Percentiles rank a stretch among this genome's conserved stretches.
Evolutionary conservation across 2,329 filamentous ascomycete species (phyloP).

Genomic region (Microascus cirrosus): DNA sequence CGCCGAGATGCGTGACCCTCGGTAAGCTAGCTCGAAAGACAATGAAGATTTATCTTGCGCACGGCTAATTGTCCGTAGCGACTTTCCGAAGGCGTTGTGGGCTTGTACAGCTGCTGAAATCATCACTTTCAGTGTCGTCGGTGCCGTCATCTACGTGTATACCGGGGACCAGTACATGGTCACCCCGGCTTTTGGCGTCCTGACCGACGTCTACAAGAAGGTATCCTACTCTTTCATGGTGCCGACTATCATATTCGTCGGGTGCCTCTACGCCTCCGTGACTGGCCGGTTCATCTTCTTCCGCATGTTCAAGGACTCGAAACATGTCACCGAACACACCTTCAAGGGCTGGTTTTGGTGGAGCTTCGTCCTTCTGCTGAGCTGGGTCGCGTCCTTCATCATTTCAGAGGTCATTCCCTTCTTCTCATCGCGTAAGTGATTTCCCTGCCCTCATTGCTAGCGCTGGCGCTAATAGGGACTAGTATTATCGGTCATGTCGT

Average conservation of each 20-base stretch:
- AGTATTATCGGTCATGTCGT: constrained; percentile 64
- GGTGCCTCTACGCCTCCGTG: constrained; percentile 82
- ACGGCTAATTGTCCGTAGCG: constrained; percentile 27
- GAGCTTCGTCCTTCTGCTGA: constrained; percentile 56
- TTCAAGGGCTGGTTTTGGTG: constrained; percentile 70
- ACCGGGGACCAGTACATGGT: constrained; percentile 85
- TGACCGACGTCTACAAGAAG: constrained; percentile 74
- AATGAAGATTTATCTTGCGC: too few species aligned
- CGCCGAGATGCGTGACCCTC: constrained; percentile 71
- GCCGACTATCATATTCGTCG: constrained; percentile 84
- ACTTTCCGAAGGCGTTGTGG: constrained; percentile 90
- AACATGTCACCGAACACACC: constrained; percentile 73
- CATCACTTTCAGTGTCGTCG: constrained; percentile 74
- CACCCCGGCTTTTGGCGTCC: constrained; percentile 74
- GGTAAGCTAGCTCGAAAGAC: neutral
- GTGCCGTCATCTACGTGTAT: constrained; percentile 73
- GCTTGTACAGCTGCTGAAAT: constrained; percentile 82
- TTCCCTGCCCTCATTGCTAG: neutral
- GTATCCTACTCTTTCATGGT: constrained; percentile 92
- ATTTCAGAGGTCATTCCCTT: constrained; percentile 91
- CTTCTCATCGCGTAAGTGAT: constrained; percentile 53
- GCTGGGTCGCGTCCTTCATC: constrained; percentile 84
- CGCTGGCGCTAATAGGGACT: neutral
- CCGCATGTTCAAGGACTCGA: constrained; percentile 68
- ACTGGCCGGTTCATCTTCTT: constrained; percentile 88